Percentiles rank a stretch among this genome's conserved stretches.
Conservation (phyloP, 2,329 filamentous ascomycete genomes). For the Diaporthe amygdali region DNA sequence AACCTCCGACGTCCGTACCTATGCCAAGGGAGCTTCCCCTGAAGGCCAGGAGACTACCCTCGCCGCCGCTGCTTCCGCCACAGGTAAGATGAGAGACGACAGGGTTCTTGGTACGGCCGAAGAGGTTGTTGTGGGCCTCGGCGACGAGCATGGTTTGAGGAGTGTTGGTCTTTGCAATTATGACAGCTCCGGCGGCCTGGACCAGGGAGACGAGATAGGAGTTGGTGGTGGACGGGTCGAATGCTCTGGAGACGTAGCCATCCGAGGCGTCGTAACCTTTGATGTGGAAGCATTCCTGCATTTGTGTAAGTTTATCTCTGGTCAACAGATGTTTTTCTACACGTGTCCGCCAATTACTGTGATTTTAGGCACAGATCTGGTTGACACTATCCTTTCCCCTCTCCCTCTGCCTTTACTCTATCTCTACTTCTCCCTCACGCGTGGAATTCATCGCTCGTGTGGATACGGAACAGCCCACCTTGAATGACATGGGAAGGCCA, state of each 20-base stretch:
- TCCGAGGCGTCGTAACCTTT: slow-evolving; percentile 10
- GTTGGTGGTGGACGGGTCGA: background rate
- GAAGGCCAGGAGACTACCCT: slow-evolving; percentile 30
- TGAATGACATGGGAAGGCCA: slow-evolving; percentile 43
- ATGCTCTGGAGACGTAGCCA: slow-evolving; percentile 6
- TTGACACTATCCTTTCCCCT: too few relatives aligned
- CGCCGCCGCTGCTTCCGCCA: slow-evolving; percentile 33
- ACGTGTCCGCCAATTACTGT: background rate
- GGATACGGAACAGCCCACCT: slow-evolving; percentile 29
- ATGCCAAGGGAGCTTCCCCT: slow-evolving; percentile 31
- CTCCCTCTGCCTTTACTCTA: too few relatives aligned
- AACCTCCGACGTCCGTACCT: slow-evolving; percentile 33
- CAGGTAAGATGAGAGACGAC: slow-evolving; percentile 28
- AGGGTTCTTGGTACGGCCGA: slow-evolving; percentile 32
- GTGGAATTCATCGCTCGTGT: too few relatives aligned
- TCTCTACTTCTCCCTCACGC: background rate
- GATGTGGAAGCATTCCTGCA: slow-evolving; percentile 11
- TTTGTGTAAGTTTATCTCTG: background rate
- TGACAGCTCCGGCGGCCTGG: background rate
- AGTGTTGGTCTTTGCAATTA: slow-evolving; percentile 28
- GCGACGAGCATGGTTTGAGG: slow-evolving; percentile 33
- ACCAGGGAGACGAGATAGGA: background rate
- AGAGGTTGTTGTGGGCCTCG: slow-evolving; percentile 31
- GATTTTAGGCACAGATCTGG: too few relatives aligned
- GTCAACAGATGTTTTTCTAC: background rate